A percentile compares a stretch with the other conserved stretches of the same genome.
Conservation (phyloP, 139 green algal genomes). For the Tetraselmis chui region DNA sequence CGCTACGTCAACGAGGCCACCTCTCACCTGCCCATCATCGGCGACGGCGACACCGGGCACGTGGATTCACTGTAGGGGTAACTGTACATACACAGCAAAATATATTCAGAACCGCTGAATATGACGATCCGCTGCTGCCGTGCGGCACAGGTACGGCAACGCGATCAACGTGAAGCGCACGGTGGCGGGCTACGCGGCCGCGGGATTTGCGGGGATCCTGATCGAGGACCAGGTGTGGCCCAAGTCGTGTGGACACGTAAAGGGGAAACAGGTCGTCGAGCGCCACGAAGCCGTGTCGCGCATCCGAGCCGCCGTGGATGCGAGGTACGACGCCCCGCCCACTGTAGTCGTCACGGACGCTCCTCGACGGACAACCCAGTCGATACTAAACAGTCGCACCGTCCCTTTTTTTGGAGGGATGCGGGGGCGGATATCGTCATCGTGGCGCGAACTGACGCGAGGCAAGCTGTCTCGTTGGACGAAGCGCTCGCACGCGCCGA, state of each 20-base stretch:
- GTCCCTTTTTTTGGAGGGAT: conserved; percentile 79
- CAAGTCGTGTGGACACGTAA: conserved; percentile 92
- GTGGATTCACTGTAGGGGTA: not conserved
- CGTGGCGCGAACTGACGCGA: conserved; percentile 61
- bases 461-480: conserved; percentile 39
- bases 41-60: conserved; percentile 86
- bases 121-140: no score
- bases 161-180: conserved; percentile 92
- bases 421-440: conserved; percentile 91
- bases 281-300: conserved; percentile 75
- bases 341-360: conserved; percentile 87
- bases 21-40: conserved; percentile 83
- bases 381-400: conserved; percentile 69
- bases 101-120: not conserved
- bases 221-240: conserved; percentile 90
- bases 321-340: conserved; percentile 66
- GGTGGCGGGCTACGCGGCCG: conserved; percentile 73
- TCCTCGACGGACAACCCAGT: conserved; percentile 57
- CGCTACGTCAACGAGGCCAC: conserved; percentile 70
- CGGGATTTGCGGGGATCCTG: conserved; percentile 80
- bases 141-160: conserved; percentile 78
- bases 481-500: conserved; percentile 72
- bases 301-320: conserved; percentile 72
- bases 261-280: conserved; percentile 67
- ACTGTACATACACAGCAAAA: not conserved